Percentiles rank a stretch among this genome's conserved stretches.
Evolutionary conservation across 1,284 basidiomycete genomes (phyloP).

Genomic region (Trametes polyzona): DNA sequence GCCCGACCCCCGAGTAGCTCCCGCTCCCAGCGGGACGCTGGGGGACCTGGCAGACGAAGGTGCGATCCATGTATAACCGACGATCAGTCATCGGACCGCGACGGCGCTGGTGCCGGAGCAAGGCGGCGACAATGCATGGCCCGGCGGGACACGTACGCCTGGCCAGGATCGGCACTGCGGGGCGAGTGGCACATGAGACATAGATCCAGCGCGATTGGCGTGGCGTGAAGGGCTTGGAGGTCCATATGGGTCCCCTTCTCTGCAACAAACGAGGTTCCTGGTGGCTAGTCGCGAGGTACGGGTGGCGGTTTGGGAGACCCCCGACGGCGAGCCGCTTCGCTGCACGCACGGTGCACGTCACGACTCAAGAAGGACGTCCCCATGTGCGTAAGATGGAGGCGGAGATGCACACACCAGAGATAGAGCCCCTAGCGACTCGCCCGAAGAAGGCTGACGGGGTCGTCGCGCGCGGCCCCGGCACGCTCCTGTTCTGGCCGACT

Average conservation of each 20-base stretch:
- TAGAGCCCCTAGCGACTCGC: not conserved
- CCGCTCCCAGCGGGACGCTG: not conserved
- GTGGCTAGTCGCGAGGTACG: not conserved
- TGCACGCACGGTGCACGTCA: not conserved
- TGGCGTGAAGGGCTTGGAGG: not conserved
- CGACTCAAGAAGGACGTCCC: not conserved
- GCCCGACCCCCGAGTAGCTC: not conserved
- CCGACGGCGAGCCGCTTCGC: not conserved
- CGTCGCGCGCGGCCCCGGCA: not conserved
- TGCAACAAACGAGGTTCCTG: not conserved
- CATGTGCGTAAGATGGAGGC: not conserved
- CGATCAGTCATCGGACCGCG: not conserved
- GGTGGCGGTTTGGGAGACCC: not conserved
- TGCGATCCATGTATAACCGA: not conserved
- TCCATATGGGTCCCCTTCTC: constrained; percentile 11
- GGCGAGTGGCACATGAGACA: not conserved
- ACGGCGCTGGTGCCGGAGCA: not conserved
- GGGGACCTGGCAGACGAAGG: not conserved
- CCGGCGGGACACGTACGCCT: not conserved
- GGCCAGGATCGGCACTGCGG: not conserved
- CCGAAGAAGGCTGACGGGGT: constrained; percentile 7
- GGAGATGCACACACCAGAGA: not conserved
- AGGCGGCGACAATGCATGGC: not conserved
- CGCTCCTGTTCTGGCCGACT: not conserved
- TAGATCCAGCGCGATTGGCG: not conserved